Percentiles rank a stretch among this genome's conserved stretches.
Evolutionary conservation across 805 yeast species (phyloP).

Genomic region (Teunomyces panamensis): DNA sequence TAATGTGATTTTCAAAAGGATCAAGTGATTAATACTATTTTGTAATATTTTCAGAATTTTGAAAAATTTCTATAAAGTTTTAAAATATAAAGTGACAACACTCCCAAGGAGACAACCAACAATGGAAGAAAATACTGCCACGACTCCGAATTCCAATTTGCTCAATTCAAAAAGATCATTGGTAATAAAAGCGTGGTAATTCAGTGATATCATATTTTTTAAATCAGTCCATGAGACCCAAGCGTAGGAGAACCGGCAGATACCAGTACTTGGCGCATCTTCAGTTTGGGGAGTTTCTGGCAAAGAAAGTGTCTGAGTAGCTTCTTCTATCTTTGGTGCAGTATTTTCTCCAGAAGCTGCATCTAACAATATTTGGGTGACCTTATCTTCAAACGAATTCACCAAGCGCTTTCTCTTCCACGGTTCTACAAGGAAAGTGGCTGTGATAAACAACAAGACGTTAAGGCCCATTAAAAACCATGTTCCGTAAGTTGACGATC

Average conservation of each 20-base stretch:
- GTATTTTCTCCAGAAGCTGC: conserved; percentile 7
- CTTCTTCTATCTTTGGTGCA: conserved; percentile 8
- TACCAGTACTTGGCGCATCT: neutral
- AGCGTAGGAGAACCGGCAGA: neutral
- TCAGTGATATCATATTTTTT: conserved; percentile 6
- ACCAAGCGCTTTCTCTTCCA: conserved; percentile 86
- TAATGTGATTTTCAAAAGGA: no score
- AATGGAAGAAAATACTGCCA: conserved; percentile 11
- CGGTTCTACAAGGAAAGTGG: conserved; percentile 89
- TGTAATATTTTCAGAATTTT: neutral
- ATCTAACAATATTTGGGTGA: conserved; percentile 40
- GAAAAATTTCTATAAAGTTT: neutral
- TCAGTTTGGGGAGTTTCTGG: neutral
- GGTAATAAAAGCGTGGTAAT: conserved; percentile 15
- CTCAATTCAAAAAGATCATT: conserved; percentile 15
- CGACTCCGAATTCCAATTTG: conserved; percentile 21
- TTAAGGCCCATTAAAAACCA: conserved; percentile 86
- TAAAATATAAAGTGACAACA: conserved; percentile 15
- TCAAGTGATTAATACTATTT: neutral
- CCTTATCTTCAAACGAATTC: conserved; percentile 78
- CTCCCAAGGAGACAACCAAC: conserved; percentile 20
- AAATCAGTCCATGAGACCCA: conserved; percentile 14
- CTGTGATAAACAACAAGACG: conserved; percentile 69
- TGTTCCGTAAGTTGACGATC: conserved; percentile 97
- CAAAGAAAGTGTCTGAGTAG: neutral